A percentile compares a stretch with the other conserved stretches of the same genome.
Evolutionary conservation across 1,284 basidiomycete genomes (phyloP).

Genomic region (Pisolithus thermaeus): DNA sequence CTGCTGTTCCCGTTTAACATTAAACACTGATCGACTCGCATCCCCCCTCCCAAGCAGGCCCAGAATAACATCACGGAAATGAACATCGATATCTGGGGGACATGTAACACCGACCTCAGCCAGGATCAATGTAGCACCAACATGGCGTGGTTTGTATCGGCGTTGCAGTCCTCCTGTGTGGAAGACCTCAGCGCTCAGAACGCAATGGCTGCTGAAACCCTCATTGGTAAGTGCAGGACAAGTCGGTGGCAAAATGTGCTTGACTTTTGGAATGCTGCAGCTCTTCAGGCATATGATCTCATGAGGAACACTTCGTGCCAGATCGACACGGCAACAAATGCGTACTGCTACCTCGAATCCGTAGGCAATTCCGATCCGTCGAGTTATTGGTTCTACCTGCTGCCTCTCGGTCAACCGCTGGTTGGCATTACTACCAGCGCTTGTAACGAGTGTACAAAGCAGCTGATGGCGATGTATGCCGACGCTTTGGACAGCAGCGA

Average conservation of each 20-base stretch:
- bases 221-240: conserved; percentile 38
- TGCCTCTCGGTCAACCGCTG: conserved; percentile 51
- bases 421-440: conserved; percentile 42
- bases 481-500: conserved; percentile 14
- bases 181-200: conserved; percentile 50
- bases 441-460: conserved; percentile 56
- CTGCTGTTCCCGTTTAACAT: conserved; percentile 7
- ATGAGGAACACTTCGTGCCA: conserved; percentile 56
- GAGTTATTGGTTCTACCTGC: conserved; percentile 61
- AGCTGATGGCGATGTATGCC: conserved; percentile 46
- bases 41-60: conserved; percentile 36
- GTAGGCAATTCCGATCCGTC: conserved; percentile 45
- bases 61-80: conserved; percentile 57
- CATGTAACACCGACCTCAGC: conserved; percentile 57
- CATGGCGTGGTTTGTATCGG: conserved; percentile 55
- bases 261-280: conserved; percentile 29
- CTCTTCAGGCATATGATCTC: conserved; percentile 50
- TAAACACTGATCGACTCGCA: conserved; percentile 1
- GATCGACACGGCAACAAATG: conserved; percentile 44
- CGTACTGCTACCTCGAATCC: conserved; percentile 70
- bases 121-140: conserved; percentile 49
- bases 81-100: conserved; percentile 70
- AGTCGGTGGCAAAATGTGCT: not conserved
- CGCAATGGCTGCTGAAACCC: conserved; percentile 41
- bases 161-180: conserved; percentile 44